These are phyloP conservation scores for Oldenlandia corymbosa DNA, from an alignment of 257 asterid species.

Conservation along the genomic window DNA sequence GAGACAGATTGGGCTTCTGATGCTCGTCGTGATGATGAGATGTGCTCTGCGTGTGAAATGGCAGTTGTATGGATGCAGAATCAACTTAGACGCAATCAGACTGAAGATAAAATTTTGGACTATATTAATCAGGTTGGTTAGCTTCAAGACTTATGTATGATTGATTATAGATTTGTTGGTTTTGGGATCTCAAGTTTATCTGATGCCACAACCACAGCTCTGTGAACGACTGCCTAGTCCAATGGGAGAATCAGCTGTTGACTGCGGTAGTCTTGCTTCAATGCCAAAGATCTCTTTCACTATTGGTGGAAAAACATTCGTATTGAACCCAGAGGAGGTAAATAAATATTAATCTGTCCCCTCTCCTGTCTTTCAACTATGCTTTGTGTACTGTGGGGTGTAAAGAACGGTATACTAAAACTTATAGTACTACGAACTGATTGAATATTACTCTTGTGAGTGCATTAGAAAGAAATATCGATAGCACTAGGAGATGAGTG, in stretches of 20 bases:
- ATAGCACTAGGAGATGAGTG: too few species aligned
- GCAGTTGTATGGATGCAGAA: constrained; percentile 92
- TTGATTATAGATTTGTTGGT: not conserved
- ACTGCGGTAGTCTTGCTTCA: constrained; percentile 50
- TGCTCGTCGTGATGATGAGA: constrained; percentile 42
- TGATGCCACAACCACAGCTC: constrained; percentile 40
- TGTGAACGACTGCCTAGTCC: constrained; percentile 89
- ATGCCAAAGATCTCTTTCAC: constrained; percentile 67
- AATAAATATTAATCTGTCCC: not conserved
- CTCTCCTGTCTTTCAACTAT: not conserved
- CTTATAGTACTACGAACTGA: too few species aligned
- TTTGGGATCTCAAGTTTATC: constrained; percentile 12
- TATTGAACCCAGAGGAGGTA: constrained; percentile 71
- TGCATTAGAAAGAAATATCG: too few species aligned
- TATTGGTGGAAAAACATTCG: constrained; percentile 56
- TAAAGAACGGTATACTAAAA: too few species aligned
- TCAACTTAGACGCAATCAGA: constrained; percentile 49
- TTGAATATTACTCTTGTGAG: too few species aligned
- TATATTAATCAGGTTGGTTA: constrained; percentile 56
- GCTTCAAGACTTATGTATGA: not conserved
- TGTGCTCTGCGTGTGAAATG: constrained; percentile 75
- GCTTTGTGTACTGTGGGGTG: not conserved
- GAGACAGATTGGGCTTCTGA: constrained; percentile 23
- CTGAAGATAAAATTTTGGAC: constrained; percentile 63
- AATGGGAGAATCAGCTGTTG: constrained; percentile 77